Percentiles rank a stretch among this genome's conserved stretches.
Evolutionary conservation across 2,329 filamentous ascomycete genomes (phyloP).

Genomic region (Pezicula radicicola): DNA sequence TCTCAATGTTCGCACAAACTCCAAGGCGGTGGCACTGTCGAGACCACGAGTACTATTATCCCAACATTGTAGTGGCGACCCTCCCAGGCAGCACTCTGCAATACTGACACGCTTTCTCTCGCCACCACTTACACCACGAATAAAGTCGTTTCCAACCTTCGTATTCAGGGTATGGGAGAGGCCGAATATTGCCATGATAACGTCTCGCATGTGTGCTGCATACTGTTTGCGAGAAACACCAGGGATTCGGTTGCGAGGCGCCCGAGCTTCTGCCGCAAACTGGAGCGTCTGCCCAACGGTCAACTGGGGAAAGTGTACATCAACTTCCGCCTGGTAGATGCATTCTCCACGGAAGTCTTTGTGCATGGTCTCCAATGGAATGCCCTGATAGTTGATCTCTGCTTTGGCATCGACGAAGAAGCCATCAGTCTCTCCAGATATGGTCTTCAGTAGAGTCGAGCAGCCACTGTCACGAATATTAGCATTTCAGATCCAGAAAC

Average conservation of each 20-base stretch:
- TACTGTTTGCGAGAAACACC: conserved; percentile 59
- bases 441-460: conserved; percentile 59
- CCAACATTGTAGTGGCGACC: conserved; percentile 69
- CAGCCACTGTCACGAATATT: conserved; percentile 46
- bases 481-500: no score
- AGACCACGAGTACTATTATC: conserved; percentile 73
- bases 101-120: conserved; percentile 80
- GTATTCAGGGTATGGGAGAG: conserved; percentile 71
- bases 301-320: conserved; percentile 75
- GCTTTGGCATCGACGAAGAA: conserved; percentile 49
- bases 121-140: conserved; percentile 69
- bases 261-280: conserved; percentile 68
- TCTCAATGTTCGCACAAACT: conserved; percentile 67
- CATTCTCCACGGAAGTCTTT: conserved; percentile 63
- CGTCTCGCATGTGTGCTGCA: conserved; percentile 48
- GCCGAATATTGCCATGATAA: conserved; percentile 67
- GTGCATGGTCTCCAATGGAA: conserved; percentile 43
- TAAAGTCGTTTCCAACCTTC: conserved; percentile 71
- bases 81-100: conserved; percentile 64
- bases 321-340: conserved; percentile 73
- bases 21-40: conserved; percentile 69
- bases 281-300: conserved; percentile 71
- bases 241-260: conserved; percentile 61
- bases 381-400: conserved; percentile 60
- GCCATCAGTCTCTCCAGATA: conserved; percentile 52